phyloP scores from a whole-genome alignment of 257 asterid species.

The Anisodus acutangulus region DNA sequence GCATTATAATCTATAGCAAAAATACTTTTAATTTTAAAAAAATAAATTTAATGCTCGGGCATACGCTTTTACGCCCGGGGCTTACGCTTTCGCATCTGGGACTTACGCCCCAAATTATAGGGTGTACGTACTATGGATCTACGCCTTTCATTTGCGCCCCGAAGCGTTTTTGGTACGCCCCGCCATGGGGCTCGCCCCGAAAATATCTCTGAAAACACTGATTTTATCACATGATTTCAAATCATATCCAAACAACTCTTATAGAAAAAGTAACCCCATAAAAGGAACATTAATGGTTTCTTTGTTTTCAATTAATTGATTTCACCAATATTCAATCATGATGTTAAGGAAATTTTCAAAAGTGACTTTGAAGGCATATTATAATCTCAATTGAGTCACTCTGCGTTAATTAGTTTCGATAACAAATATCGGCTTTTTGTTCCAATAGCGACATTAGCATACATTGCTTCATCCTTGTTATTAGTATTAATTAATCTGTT shows the following conservation, averaged over 20 bases:
- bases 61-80: too few relatives aligned
- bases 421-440: neutral
- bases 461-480: neutral
- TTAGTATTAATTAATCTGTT: neutral
- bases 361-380: neutral
- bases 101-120: too few relatives aligned
- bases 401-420: neutral
- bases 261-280: neutral
- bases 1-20: too few relatives aligned
- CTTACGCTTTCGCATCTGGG: too few relatives aligned
- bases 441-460: neutral
- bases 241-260: too few relatives aligned
- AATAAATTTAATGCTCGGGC: too few relatives aligned
- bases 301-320: neutral
- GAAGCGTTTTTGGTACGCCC: neutral
- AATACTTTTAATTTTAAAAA: too few relatives aligned
- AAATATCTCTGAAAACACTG: too few relatives aligned
- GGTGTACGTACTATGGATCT: too few relatives aligned
- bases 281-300: neutral
- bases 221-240: too few relatives aligned
- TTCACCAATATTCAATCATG: neutral
- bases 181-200: too few relatives aligned
- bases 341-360: neutral
- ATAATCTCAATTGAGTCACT: neutral
- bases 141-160: too few relatives aligned